phyloP scores from a whole-genome alignment of 345 rosid genomes.

The Eucalyptus polyanthemos region DNA sequence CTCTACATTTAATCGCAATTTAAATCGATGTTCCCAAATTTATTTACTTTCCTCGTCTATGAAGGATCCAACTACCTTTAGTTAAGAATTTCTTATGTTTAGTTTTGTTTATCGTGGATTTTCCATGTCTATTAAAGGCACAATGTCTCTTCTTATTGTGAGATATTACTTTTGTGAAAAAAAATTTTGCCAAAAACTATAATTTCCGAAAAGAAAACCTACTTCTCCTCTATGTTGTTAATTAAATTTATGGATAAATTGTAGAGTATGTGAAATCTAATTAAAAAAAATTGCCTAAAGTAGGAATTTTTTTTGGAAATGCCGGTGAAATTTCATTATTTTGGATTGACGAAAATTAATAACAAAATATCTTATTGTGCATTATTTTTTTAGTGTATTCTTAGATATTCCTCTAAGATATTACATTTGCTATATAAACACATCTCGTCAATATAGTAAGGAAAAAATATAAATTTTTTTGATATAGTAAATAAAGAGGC shows the following conservation, averaged over 20 bases:
- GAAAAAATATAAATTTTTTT: too few relatives aligned
- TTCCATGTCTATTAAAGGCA: not conserved
- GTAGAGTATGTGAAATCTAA: not conserved
- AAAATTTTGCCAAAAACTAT: not conserved
- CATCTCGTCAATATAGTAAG: not conserved
- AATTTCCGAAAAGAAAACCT: too few relatives aligned
- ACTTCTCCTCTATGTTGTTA: not conserved
- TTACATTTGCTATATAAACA: rapidly evolving
- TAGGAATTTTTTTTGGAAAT: not conserved
- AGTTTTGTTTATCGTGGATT: not conserved
- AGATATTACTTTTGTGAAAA: not conserved
- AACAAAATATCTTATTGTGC: rapidly evolving
- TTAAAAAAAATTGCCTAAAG: too few relatives aligned
- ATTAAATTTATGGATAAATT: not conserved
- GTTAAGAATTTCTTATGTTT: not conserved
- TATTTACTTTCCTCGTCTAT: too few relatives aligned
- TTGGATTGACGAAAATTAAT: too few relatives aligned
- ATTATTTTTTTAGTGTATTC: not conserved
- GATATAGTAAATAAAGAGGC: not conserved
- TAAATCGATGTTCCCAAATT: too few relatives aligned
- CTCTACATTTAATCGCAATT: not conserved
- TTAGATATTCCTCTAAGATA: not conserved
- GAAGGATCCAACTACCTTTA: not conserved
- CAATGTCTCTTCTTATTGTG: not conserved
- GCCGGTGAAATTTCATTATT: not conserved